Evolutionary conservation across 2,329 filamentous ascomycete species (phyloP), one percentile per base, ranked within the genome.

Genomic region (Claviceps maximensis): DNA sequence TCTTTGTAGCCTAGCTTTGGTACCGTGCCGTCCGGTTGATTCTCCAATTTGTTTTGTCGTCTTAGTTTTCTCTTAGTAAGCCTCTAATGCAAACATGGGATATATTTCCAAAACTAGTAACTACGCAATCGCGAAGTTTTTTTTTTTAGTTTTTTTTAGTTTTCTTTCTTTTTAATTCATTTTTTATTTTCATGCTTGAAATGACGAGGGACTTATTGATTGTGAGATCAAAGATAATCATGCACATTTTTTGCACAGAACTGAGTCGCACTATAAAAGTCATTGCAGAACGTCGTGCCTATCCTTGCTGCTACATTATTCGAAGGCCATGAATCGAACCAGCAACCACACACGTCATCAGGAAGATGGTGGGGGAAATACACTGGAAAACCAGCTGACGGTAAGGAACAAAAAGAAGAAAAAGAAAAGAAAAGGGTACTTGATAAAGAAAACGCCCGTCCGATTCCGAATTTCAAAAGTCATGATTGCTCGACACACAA

Each of bases 41-140:
- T 64, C 62, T 60, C 63, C 66, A 70, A 71, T 67, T 69, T 70
- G 70, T 73, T 63, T 61, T 63, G 56, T 68, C 61, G 63, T 68
- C 71, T 71, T 67, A 68, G 70, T 70, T 73, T 12, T 76, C 69
- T 74, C 74, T 65, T 80, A 79, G 70, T 78, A 72, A 70, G 73
- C 73, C 78, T 79, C 72, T 80, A 80, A 80, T 80, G 74, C 76
- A 78, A 72, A 79, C 77, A 78, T 78, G 73, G 74, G 69, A 71
- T 71, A 69, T 69, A 69, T 71, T 70, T 49, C 51, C 29, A 17
- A 27, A 9, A 13, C 7, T 13, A 23, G 27, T 25, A 7, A 25
- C 41, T n/a, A n/a, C n/a, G n/a, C n/a, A n/a, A n/a, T n/a, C n/a
- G n/a, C n/a, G n/a, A n/a, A n/a, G n/a, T n/a, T n/a, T n/a, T n/a